Conservation (phyloP, 1,284 basidiomycete genomes). For the Ceratorhiza oryzae-sativae region DNA sequence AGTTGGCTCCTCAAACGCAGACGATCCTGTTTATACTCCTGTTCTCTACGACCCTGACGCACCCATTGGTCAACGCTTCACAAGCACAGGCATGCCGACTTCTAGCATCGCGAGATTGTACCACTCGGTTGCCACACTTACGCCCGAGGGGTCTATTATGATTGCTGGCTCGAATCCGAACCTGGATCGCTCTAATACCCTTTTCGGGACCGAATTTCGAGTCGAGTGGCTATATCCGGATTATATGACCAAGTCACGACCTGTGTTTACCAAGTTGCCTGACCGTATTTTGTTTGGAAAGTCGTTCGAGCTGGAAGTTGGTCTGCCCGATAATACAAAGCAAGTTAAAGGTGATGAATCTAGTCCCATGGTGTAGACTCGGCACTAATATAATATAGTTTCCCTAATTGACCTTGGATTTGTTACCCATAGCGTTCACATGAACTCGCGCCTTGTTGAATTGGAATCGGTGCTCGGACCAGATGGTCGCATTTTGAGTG, state of each 20-base stretch:
- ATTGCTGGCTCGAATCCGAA: constrained; percentile 87
- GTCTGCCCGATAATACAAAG: constrained; percentile 53
- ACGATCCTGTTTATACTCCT: constrained; percentile 75
- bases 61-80: constrained; percentile 68
- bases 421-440: constrained; percentile 77
- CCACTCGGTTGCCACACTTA: constrained; percentile 78
- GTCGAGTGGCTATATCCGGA: constrained; percentile 79
- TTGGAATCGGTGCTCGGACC: constrained; percentile 54
- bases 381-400: constrained; percentile 54
- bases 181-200: constrained; percentile 70
- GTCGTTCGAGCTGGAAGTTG: constrained; percentile 55
- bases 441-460: constrained; percentile 76
- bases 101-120: constrained; percentile 82
- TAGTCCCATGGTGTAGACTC: constrained; percentile 18
- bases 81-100: constrained; percentile 64
- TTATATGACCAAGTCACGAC: constrained; percentile 67
- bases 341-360: constrained; percentile 44
- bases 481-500: constrained; percentile 55
- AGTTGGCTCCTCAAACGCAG: constrained; percentile 79
- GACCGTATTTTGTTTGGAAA: constrained; percentile 59
- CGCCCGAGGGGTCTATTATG: constrained; percentile 73
- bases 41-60: constrained; percentile 74
- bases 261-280: constrained; percentile 56
- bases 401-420: constrained; percentile 79
- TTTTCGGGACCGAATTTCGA: constrained; percentile 79